phyloP scores from a whole-genome alignment of 2,329 filamentous ascomycete genomes.

The Arthroderma sp. region DNA sequence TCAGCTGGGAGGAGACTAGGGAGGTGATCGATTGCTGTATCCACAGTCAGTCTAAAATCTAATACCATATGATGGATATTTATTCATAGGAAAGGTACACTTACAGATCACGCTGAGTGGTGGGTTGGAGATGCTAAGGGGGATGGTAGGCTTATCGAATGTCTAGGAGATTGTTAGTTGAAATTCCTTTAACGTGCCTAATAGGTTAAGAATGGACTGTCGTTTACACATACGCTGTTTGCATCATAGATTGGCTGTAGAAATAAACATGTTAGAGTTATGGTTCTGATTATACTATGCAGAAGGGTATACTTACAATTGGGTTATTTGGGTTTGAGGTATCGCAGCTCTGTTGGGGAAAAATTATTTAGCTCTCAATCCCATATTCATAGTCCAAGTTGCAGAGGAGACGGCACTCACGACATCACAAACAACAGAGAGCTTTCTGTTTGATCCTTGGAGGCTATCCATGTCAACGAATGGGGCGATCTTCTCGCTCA shows the following conservation, averaged over 20 bases:
- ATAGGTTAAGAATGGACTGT: not conserved
- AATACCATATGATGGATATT: not conserved
- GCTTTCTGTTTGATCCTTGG: slow-evolving; percentile 53
- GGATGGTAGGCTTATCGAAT: slow-evolving; percentile 76
- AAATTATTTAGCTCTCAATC: not conserved
- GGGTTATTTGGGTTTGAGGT: slow-evolving; percentile 40
- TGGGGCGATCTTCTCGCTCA: slow-evolving; percentile 63
- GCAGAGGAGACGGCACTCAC: slow-evolving; percentile 22
- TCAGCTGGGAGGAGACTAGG: slow-evolving; percentile 75
- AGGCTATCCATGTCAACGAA: slow-evolving; percentile 66
- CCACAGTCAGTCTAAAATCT: not conserved
- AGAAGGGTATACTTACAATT: slow-evolving; percentile 19
- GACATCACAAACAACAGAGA: slow-evolving; percentile 73
- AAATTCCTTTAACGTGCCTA: not conserved
- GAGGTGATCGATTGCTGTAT: slow-evolving; percentile 58
- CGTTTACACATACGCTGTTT: slow-evolving; percentile 43
- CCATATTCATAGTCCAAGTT: not conserved
- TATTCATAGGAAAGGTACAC: not conserved
- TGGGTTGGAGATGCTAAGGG: slow-evolving; percentile 49
- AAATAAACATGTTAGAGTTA: not conserved
- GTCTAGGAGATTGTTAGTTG: slow-evolving; percentile 33
- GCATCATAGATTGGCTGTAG: slow-evolving; percentile 62
- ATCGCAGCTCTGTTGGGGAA: slow-evolving; percentile 17
- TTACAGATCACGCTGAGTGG: slow-evolving; percentile 63
- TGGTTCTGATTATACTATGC: not conserved